Percentiles rank a stretch among this genome's conserved stretches.
Evolutionary conservation across 805 yeast species (phyloP).

Genomic region (Ogataea degrootiae): DNA sequence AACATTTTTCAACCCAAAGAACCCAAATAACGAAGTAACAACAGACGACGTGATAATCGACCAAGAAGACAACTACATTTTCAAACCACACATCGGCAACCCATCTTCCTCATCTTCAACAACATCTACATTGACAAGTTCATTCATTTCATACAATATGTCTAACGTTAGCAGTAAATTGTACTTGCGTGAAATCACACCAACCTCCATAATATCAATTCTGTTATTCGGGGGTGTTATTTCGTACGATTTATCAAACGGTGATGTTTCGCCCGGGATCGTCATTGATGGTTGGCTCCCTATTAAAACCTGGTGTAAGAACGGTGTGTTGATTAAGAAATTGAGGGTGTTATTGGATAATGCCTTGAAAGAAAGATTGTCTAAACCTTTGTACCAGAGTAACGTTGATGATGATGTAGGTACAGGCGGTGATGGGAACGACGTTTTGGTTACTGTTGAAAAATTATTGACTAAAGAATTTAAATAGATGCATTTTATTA

Average conservation of each 20-base stretch:
- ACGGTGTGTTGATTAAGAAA: slow-evolving; percentile 78
- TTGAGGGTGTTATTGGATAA: slow-evolving; percentile 62
- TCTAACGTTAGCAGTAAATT: slow-evolving; percentile 60
- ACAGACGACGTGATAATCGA: slow-evolving; percentile 15
- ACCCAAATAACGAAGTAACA: slow-evolving; percentile 19
- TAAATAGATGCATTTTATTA: slow-evolving; percentile 3
- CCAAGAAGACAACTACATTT: slow-evolving; percentile 32
- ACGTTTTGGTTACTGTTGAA: background rate
- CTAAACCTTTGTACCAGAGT: slow-evolving; percentile 36
- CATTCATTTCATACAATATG: slow-evolving; percentile 60
- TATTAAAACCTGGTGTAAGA: slow-evolving; percentile 87
- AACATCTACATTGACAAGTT: slow-evolving; percentile 36
- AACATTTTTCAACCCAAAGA: slow-evolving; percentile 46
- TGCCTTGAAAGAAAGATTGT: slow-evolving; percentile 59
- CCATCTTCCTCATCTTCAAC: slow-evolving; percentile 15
- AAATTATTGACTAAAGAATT: slow-evolving; percentile 3
- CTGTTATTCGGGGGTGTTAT: slow-evolving; percentile 79
- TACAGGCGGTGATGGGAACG: slow-evolving; percentile 36
- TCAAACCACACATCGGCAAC: slow-evolving; percentile 31
- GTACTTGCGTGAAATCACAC: slow-evolving; percentile 73
- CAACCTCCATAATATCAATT: slow-evolving; percentile 66
- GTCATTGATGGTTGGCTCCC: slow-evolving; percentile 88
- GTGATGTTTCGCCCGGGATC: slow-evolving; percentile 71
- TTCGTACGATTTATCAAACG: slow-evolving; percentile 47
- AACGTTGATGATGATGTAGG: slow-evolving; percentile 19